Evolutionary conservation across 1,139 yeast genomes (phyloP).

Genomic region (Saccharomyces hybrid): DNA sequence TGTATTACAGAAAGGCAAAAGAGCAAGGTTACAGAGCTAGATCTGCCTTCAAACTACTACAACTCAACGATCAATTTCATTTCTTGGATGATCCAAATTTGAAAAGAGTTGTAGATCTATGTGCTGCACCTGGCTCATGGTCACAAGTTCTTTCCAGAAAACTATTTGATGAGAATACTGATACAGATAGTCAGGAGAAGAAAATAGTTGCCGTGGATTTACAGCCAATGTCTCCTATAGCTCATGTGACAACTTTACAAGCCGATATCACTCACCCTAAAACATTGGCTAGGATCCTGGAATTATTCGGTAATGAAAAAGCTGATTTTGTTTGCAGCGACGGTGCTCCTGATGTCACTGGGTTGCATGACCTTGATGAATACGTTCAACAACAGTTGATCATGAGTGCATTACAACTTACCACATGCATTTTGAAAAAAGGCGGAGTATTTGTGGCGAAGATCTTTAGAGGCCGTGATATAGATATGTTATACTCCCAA

Average conservation of each 20-base stretch:
- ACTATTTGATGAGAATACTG: slow-evolving; percentile 37
- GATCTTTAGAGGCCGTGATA: slow-evolving; percentile 91
- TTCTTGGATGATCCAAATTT: slow-evolving; percentile 56
- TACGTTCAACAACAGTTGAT: slow-evolving; percentile 93
- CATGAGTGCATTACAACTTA: slow-evolving; percentile 80
- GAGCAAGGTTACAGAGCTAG: slow-evolving; percentile 98
- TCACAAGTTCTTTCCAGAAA: slow-evolving; percentile 85
- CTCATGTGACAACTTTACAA: slow-evolving; percentile 79
- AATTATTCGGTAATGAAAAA: slow-evolving; percentile 78
- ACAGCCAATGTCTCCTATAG: slow-evolving; percentile 95
- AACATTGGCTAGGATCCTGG: slow-evolving; percentile 67
- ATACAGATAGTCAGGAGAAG: slow-evolving; percentile 37
- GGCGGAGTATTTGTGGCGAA: slow-evolving; percentile 96
- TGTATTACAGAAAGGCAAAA: slow-evolving; percentile 85
- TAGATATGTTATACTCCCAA: slow-evolving; percentile 84
- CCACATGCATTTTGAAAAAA: slow-evolving; percentile 77
- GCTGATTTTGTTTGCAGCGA: slow-evolving; percentile 96
- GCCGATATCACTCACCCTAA: slow-evolving; percentile 97
- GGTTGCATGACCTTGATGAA: slow-evolving; percentile 92
- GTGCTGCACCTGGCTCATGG: slow-evolving; percentile 99
- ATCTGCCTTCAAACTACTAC: slow-evolving; percentile 87
- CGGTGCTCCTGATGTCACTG: slow-evolving; percentile 99
- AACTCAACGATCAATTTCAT: slow-evolving; percentile 81
- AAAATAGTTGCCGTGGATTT: slow-evolving; percentile 90
- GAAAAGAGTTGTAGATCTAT: slow-evolving; percentile 81